Base-by-base conservation (phyloP, 441 rosid genomes). In the Adansonia grandidieri region DNA sequence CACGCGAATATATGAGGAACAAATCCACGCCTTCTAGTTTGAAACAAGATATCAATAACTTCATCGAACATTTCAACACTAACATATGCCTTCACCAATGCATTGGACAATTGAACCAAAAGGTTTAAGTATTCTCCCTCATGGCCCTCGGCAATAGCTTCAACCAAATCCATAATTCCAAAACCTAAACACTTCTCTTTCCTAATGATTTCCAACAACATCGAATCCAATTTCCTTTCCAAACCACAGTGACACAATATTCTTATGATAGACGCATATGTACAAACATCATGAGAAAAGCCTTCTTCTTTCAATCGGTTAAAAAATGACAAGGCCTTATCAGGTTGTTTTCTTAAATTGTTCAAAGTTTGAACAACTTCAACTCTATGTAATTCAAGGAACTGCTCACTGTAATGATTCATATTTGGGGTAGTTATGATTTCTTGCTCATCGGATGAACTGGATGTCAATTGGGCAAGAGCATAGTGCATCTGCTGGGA, bases 41-140 rank as follows among this genome's bases (percentile, higher is more conserved):
- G 87, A 69, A 87, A 87, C 54, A 95, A 51, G 78, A 85, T 66
- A 79, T 88, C 86, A 77, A 85, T 78, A 8, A 87, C 97, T 73
- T 91, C 94, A 37, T 90, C 88, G 77, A 91, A 88, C 96, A 89
- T 86, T 8, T 81, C 82, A 5, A 79, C 75, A 82, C 83, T 64
- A 57, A 71, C 88, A 85, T 85, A 92, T 22, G 86, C 83, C 90
- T 89, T 92, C 72, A 92, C 84, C 84, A 90, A 73, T 0, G 86
- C 87, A 87, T 89, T 80, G 4, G 84, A 81, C 50, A 87, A 83
- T 53, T 71, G 78, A 8, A 66, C 45, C 76, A 86, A 61, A 37
- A 88, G 54, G 14, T 78, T 64, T 0, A 79, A 82, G 19, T 71
- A 54, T 28, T 82, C 82, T 6, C 74, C 42, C 42, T 37, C 42